Conservation (phyloP, 352 stramenopile genomes). For the Salisapilia sapeloensis region DNA sequence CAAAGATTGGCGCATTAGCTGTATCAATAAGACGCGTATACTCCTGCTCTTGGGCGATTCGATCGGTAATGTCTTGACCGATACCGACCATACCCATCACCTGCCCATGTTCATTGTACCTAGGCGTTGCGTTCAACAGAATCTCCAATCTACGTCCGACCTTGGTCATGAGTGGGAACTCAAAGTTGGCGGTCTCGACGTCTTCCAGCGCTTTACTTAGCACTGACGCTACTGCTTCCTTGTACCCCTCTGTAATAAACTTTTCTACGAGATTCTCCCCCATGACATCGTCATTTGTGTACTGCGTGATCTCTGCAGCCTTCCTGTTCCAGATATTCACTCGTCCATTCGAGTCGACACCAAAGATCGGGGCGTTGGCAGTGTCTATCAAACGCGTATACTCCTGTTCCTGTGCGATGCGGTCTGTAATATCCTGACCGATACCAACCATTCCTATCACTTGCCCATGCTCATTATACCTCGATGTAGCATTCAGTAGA, state of each 20-base stretch:
- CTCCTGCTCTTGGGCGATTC: conserved; percentile 32
- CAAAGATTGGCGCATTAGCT: conserved; percentile 35
- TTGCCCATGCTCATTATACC: conserved; percentile 13
- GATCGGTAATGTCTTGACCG: conserved; percentile 39
- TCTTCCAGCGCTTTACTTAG: conserved; percentile 5
- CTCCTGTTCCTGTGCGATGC: conserved; percentile 15
- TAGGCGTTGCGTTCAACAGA: conserved; percentile 14
- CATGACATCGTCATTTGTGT: conserved; percentile 34
- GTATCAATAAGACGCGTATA: conserved; percentile 48
- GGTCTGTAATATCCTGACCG: conserved; percentile 19
- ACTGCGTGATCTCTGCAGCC: conserved; percentile 27
- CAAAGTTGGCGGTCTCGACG: conserved; percentile 17
- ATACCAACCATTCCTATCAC: conserved; percentile 19
- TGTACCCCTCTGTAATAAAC: conserved; percentile 7
- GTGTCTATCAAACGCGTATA: conserved; percentile 23
- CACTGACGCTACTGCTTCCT: conserved; percentile 3
- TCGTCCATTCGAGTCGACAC: conserved; percentile 20
- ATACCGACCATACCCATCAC: conserved; percentile 69
- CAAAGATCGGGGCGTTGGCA: conserved; percentile 41
- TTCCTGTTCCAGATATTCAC: conserved; percentile 56
- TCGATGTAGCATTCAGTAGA: conserved; percentile 16
- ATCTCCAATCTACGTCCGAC: conserved; percentile 8
- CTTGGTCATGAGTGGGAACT: conserved; percentile 22
- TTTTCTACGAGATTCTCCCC: conserved; percentile 8
- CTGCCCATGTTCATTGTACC: conserved; percentile 17